phyloP scores from a whole-genome alignment of 768 basidiomycete genomes.

The Lactifluus pinguis region DNA sequence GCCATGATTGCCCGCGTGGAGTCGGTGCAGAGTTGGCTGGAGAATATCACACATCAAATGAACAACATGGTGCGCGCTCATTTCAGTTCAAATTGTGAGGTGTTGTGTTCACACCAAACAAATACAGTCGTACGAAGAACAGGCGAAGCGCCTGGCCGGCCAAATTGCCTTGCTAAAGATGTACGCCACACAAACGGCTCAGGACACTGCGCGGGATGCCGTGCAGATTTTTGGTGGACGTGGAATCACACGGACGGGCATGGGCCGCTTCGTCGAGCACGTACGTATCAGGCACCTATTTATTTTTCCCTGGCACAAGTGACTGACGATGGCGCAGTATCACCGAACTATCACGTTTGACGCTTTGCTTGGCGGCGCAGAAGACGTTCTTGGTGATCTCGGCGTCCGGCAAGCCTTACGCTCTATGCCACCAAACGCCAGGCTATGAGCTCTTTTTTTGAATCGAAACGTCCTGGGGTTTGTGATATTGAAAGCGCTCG shows the following conservation, averaged over 20 bases:
- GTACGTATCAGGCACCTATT: conserved; percentile 28
- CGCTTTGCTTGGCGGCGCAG: conserved; percentile 39
- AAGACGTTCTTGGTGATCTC: conserved; percentile 70
- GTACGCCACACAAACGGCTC: conserved; percentile 64
- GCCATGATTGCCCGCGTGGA: conserved; percentile 83
- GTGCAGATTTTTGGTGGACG: conserved; percentile 84
- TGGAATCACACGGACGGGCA: conserved; percentile 73
- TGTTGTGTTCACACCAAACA: conserved; percentile 20
- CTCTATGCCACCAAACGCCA: conserved; percentile 40
- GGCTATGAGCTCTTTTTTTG: background rate
- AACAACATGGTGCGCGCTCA: conserved; percentile 53
- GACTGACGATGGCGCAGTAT: conserved; percentile 23
- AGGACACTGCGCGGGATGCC: conserved; percentile 75
- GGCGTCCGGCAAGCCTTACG: conserved; percentile 69
- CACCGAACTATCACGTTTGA: conserved; percentile 36
- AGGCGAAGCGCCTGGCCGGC: conserved; percentile 63
- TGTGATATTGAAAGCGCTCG: background rate
- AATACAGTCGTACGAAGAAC: conserved; percentile 55
- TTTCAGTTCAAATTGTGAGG: conserved; percentile 1
- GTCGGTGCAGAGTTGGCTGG: conserved; percentile 77
- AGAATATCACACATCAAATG: conserved; percentile 85
- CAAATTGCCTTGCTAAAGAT: conserved; percentile 78
- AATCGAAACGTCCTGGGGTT: background rate
- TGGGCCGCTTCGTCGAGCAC: conserved; percentile 72
- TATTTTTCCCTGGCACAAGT: background rate